These are phyloP conservation scores for Beta lomatogona DNA, from an alignment of 179 eudicot genomes.

Conservation along the genomic window DNA sequence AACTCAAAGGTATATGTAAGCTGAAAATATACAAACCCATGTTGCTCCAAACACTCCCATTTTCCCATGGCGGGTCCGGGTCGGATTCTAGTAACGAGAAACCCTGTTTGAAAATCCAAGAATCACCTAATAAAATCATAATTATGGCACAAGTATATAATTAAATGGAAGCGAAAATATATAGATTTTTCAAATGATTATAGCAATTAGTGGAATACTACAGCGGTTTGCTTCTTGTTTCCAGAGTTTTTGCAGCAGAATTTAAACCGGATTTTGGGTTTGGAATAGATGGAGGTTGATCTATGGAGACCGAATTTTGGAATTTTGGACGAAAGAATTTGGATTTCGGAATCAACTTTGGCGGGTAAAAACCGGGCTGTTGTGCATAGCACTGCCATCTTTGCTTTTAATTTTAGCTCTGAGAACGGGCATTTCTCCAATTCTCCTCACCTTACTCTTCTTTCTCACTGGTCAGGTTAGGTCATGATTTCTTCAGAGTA, in stretches of 20 bases:
- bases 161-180: background rate
- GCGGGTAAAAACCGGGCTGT: constrained; percentile 8
- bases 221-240: constrained; percentile 8
- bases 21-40: constrained; percentile 76
- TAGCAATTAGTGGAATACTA: background rate
- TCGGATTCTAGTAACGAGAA: constrained; percentile 63
- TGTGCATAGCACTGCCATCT: constrained; percentile 10
- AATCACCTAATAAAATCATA: background rate
- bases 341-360: background rate
- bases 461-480: too few species aligned
- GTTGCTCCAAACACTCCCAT: constrained; percentile 66
- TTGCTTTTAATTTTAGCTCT: too few species aligned
- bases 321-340: background rate
- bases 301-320: constrained; percentile 6
- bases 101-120: constrained; percentile 34
- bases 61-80: constrained; percentile 61
- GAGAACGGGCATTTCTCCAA: too few species aligned
- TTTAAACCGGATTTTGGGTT: constrained; percentile 15
- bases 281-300: background rate
- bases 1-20: constrained; percentile 84
- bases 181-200: background rate
- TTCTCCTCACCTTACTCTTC: too few species aligned
- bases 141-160: background rate
- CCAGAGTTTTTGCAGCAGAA: constrained; percentile 30
- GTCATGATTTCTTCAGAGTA: too few species aligned